These are phyloP conservation scores for Chalaropsis ovoidea DNA, from an alignment of 2,329 filamentous ascomycete species.

Conservation along the genomic window DNA sequence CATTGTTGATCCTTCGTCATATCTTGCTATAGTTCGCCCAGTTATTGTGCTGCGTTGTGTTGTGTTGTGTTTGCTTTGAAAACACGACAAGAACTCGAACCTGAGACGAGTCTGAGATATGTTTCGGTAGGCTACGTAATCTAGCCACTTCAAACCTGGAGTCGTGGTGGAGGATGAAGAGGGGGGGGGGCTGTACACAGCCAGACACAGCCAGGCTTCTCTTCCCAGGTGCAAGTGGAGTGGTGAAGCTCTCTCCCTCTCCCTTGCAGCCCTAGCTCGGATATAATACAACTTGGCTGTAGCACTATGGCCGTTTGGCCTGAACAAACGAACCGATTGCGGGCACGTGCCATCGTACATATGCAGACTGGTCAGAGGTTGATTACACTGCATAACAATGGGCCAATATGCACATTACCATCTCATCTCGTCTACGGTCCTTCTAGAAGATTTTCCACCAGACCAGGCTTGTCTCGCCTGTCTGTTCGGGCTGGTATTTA, in stretches of 20 bases:
- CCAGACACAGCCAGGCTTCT: neutral
- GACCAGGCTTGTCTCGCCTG: neutral
- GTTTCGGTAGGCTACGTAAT: neutral
- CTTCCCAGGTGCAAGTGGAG: neutral
- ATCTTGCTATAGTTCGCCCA: neutral
- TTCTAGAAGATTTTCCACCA: conserved; percentile 6
- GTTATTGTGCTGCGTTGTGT: neutral
- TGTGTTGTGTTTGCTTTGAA: neutral
- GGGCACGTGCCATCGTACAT: neutral
- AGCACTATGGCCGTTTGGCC: neutral
- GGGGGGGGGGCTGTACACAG: neutral
- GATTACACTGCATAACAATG: conserved; percentile 1
- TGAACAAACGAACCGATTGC: neutral
- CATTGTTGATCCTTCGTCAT: conserved; percentile 3
- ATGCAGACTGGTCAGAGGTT: neutral
- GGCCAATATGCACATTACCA: conserved; percentile 1
- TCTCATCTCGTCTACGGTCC: conserved; percentile 15
- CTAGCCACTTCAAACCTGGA: neutral
- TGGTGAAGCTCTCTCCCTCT: neutral
- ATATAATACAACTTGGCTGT: neutral
- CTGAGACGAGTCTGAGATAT: conserved; percentile 10
- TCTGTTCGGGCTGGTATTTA: neutral
- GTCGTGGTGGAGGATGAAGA: neutral
- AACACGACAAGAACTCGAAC: neutral
- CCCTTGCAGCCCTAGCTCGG: neutral